Base-by-base conservation (phyloP, 2,329 filamentous ascomycete genomes). In the Curvularia spicifera region DNA sequence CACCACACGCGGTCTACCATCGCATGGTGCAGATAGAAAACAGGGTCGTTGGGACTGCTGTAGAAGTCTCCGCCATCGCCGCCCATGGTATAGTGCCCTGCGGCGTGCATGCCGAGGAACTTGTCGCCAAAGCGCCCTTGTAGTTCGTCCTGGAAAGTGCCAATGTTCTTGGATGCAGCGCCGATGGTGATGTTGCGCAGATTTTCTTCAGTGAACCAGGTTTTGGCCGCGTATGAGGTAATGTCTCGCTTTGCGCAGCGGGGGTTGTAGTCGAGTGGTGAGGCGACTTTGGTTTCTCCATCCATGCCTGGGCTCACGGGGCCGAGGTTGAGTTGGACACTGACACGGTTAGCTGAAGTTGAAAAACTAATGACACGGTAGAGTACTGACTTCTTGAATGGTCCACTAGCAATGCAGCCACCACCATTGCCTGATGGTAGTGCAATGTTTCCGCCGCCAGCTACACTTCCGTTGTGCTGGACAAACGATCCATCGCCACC, bases 141-240 rank as follows among this genome's bases (percentile, higher is more conserved):
- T 0, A 68, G 39, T 77, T 63, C 62, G 48, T 70, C 49, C 76
- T 74, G 62, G 78, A 82, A 67, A 3, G 42, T 33, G 3, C 5
- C 46, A 29, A 78, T 78, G 60, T 79, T 80, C 12, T 35, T 50
- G 1, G 57, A 59, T 39, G 84, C 84, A 61, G 82, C 80, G 58
- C 86, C 86, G 35, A 85, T 66, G 13, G 82, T 80, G 2, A 82
- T 81, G 57, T 79, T 77, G 64, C 58, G 43, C 2, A 69, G 42
- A 37, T 85, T 80, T 2, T 72, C 55, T 1, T 39, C 28, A 3
- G 60, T 65, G 3, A 61, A 45, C 61, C 61, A 64, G 3, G 52
- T 59, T 4, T 46, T 29, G 0, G 57, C 56, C 1, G 61, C 51
- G 10, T 62, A 71, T 0, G 71, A 70, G 45, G 75, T 72, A 29